phyloP scores from a whole-genome alignment of 1,139 yeast genomes.

The Trichomonascaceae sp. region DNA sequence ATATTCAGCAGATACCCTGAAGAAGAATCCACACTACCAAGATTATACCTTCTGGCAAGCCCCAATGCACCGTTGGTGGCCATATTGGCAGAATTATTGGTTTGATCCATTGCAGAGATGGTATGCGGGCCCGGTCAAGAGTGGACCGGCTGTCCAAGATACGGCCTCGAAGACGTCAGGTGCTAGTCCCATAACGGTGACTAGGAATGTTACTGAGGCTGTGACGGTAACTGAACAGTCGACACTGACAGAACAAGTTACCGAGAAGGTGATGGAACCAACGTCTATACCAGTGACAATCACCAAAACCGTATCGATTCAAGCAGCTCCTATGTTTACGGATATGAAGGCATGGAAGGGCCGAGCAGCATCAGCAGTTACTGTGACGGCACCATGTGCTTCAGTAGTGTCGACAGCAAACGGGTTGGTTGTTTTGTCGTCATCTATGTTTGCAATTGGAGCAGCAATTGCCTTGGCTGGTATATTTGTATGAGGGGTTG shows the following conservation, averaged over 20 bases:
- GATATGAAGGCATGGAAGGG: background rate
- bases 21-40: background rate
- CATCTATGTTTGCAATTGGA: background rate
- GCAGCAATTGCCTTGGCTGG: background rate
- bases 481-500: background rate
- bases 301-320: background rate
- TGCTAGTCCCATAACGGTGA: background rate
- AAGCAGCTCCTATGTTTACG: slow-evolving; percentile 1
- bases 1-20: background rate
- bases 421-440: background rate
- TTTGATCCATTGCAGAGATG: background rate
- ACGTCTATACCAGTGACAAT: background rate
- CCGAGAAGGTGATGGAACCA: background rate
- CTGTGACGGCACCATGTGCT: background rate
- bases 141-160: background rate
- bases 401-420: background rate
- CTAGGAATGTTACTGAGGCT: background rate
- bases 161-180: background rate
- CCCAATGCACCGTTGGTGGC: background rate
- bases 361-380: background rate
- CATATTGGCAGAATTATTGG: background rate
- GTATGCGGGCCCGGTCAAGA: background rate
- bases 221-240: background rate
- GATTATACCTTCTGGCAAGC: background rate
- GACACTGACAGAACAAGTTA: background rate